A percentile compares a stretch with the other conserved stretches of the same genome.
Conservation (phyloP, 2,329 filamentous ascomycete genomes). For the Xylariales sp. region DNA sequence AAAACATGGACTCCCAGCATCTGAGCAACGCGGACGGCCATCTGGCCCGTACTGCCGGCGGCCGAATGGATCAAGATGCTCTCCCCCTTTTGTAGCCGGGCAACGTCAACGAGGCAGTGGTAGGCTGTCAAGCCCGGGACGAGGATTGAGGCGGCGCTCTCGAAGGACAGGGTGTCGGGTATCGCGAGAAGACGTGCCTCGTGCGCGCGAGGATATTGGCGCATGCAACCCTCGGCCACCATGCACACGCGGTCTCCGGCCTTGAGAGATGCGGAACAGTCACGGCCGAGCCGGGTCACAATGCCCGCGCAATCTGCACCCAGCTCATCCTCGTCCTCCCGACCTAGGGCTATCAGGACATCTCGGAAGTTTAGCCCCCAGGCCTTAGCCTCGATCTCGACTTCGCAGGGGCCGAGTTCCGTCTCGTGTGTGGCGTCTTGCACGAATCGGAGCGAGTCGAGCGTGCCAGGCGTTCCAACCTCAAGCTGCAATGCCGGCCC, state of each 20-base stretch:
- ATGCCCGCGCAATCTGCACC: constrained; percentile 4
- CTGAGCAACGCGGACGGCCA: constrained; percentile 7
- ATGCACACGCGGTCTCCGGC: constrained; percentile 14
- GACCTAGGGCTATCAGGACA: constrained; percentile 2
- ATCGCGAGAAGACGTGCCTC: constrained; percentile 1
- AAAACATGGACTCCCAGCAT: constrained; percentile 17
- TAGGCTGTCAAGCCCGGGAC: constrained; percentile 16
- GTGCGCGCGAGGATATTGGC: constrained; percentile 13
- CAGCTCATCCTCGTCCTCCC: background rate
- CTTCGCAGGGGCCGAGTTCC: background rate
- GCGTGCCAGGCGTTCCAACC: background rate
- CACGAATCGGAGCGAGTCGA: constrained; percentile 3
- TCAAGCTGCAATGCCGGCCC: background rate
- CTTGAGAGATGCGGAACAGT: constrained; percentile 22
- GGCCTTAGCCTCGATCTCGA: constrained; percentile 3
- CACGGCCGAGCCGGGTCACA: constrained; percentile 10
- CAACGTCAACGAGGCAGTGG: constrained; percentile 17
- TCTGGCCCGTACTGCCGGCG: constrained; percentile 10
- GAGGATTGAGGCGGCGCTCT: background rate
- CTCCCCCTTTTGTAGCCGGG: constrained; percentile 13
- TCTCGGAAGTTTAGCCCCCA: constrained; percentile 4
- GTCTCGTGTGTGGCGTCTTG: background rate
- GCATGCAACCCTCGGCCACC: constrained; percentile 15
- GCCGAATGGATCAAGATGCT: constrained; percentile 15
- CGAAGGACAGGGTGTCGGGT: background rate